Percentiles rank a stretch among this genome's conserved stretches.
phyloP scores from a whole-genome alignment of 805 yeast species.

The Jamesozyma piceae region DNA sequence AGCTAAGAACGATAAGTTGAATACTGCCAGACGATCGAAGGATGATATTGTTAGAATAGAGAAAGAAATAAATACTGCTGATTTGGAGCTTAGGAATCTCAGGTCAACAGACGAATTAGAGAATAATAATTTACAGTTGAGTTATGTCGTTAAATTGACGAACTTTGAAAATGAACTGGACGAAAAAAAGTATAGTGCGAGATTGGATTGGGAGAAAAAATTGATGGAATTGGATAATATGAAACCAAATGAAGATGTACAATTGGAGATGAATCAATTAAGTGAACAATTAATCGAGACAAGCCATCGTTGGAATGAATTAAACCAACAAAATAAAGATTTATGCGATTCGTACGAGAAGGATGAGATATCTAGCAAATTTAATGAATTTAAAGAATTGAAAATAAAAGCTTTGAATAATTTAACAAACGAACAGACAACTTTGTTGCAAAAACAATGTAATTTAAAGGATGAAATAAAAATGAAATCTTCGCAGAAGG shows the following conservation, averaged over 20 bases:
- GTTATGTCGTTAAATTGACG: slow-evolving; percentile 17
- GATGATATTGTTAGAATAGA: background rate
- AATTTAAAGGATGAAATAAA: background rate
- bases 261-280: slow-evolving; percentile 23
- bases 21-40: slow-evolving; percentile 8
- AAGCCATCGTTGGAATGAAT: slow-evolving; percentile 7
- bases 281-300: slow-evolving; percentile 18
- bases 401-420: slow-evolving; percentile 18
- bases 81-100: slow-evolving; percentile 14
- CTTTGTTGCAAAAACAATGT: slow-evolving; percentile 1
- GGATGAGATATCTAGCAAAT: slow-evolving; percentile 13
- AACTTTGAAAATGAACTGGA: slow-evolving; percentile 19
- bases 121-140: slow-evolving; percentile 15
- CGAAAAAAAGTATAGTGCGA: slow-evolving; percentile 11
- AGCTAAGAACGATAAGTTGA: slow-evolving; percentile 14
- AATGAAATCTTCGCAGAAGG: background rate
- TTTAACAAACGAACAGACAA: slow-evolving; percentile 11
- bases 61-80: slow-evolving; percentile 13
- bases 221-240: slow-evolving; percentile 20
- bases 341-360: slow-evolving; percentile 8
- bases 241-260: slow-evolving; percentile 26
- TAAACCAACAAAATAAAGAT: slow-evolving; percentile 11
- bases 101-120: slow-evolving; percentile 15
- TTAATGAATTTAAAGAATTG: slow-evolving; percentile 14
- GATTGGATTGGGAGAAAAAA: slow-evolving; percentile 15